Evolutionary conservation across 345 rosid genomes (phyloP), one percentile per base, ranked within the genome.

Genomic region (Acer saccharum): DNA sequence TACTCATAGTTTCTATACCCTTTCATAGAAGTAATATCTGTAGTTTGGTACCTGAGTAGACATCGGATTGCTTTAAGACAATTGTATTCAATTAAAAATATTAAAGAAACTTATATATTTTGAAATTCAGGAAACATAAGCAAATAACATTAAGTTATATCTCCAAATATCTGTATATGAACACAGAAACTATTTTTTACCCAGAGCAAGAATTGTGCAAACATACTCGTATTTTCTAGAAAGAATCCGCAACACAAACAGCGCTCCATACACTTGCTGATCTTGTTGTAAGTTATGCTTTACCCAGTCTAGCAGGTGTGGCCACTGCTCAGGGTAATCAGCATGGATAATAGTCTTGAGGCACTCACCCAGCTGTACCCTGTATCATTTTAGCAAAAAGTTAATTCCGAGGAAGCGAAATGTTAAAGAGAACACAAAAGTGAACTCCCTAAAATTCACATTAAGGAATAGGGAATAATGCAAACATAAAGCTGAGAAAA

Each of bases 271-370:
- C 58, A 94, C 93, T 86, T 97, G 96, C 77, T 93, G 98, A 85
- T 85, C 91, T 83, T 90, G 98, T 83, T 90, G 98, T 80, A 97
- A 83, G 82, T 91, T 93, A 87, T 78, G 92, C 83, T 94, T 92
- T 76, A 97, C 90, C 99, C 99, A 97, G 64, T 93, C 98, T 52
- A 97, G 91, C 74, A 97, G 97, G 63, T 75, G 92, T 1, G 98
- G 97, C 99, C 99, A 97, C 85, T 94, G 98, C 86, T 97, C 99
- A 0, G 99, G 99, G 83, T 97, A 97, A 88, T 97, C 99, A 66
- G 94, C 89, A 81, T 92, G 94, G 35, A 97, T 90, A 69, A 97
- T 89, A 11, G 98, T 97, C 87, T 97, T 97, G 55, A 97, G 92
- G 87, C 96, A 90, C 86, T 97, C 99, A 50, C 99, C 99, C 86